These are phyloP conservation scores for Cryptomeria japonica DNA, from an alignment of 75 land plant genomes.

Conservation along the genomic window DNA sequence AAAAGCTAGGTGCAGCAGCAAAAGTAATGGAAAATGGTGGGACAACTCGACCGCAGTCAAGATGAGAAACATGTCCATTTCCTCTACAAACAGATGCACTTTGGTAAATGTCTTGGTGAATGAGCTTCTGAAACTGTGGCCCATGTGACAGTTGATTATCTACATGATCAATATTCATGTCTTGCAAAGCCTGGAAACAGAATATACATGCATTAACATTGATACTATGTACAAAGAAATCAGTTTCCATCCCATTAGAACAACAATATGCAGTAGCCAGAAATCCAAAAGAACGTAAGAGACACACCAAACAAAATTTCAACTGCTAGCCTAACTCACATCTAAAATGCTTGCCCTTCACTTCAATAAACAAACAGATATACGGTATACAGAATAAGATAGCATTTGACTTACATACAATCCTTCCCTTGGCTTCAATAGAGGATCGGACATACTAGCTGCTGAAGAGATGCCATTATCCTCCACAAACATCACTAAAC, in stretches of 20 bases:
- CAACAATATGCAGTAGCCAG: not conserved
- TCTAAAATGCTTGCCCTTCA: not conserved
- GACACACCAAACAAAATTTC: not conserved
- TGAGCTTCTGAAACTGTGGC: conserved; percentile 9
- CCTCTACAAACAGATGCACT: conserved; percentile 11
- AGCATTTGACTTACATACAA: not conserved
- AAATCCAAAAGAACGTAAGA: not conserved
- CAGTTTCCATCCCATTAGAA: not conserved
- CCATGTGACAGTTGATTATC: not conserved
- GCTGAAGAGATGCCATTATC: not conserved
- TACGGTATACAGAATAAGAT: not conserved
- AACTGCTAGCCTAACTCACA: not conserved
- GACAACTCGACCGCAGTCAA: not conserved
- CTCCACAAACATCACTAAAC: conserved; percentile 15
- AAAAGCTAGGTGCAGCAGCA: conserved; percentile 41
- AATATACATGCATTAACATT: not conserved
- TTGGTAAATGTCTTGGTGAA: conserved; percentile 1
- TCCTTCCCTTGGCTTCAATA: not conserved
- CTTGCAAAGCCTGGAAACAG: not conserved
- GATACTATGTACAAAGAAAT: not conserved
- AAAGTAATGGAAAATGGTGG: conserved; percentile 38
- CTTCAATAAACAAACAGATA: not conserved
- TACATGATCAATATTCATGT: not conserved
- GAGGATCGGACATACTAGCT: not conserved
- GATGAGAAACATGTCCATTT: conserved; percentile 9